Base-by-base conservation (phyloP, 2,329 filamentous ascomycete species). In the Colletotrichum abscissum region DNA sequence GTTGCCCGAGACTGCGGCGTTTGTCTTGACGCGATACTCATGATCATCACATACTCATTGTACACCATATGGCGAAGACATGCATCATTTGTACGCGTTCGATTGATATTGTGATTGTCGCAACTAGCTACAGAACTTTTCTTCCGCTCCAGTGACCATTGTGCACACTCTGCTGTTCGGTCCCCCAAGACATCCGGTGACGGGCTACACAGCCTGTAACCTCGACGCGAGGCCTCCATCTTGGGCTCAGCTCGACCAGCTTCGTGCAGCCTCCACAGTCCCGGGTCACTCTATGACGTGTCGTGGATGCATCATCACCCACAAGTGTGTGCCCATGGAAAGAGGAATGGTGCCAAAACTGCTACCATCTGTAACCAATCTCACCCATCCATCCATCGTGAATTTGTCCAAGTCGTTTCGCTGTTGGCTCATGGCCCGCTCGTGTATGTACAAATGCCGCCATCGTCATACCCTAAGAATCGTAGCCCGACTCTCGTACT, bases 361-460 rank as follows among this genome's bases (percentile, higher is more conserved):
- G 60, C 38, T 60, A 65, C 67, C n/a, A n/a, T 24, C 24, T 65
- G 67, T 66, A 66, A 54, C 60, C 70, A 66, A 66, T 52, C 56
- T 52, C 49, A 11, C 24, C 60, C 60, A 52, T 56, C 55, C 55
- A 54, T 30, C 46, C 28, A 12, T 6, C n/a, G n/a, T 5, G 58
- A 55, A 26, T 42, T 19, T 46, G 19, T 63, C 52, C 12, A 26
- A 33, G 63, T 28, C 63, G 24, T 30, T 30, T 30, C 12, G 19
- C 24, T n/a, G 46, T 67, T 52, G 26, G 33, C 42, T 38, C 65
- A 58, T 24, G 58, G 28, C 55, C 28, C 55, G 49, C 28, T 38
- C 35, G 46, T 70, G 67, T 70, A 73, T 73, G 67, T 73, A 70
- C 67, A 73, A 35, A 62, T 73, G 60, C 55, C 49, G 19, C 46